Percentiles rank a stretch among this genome's conserved stretches.
These are phyloP conservation scores for Starmerella scarabaei DNA, from an alignment of 805 yeast genomes.

Conservation along the genomic window DNA sequence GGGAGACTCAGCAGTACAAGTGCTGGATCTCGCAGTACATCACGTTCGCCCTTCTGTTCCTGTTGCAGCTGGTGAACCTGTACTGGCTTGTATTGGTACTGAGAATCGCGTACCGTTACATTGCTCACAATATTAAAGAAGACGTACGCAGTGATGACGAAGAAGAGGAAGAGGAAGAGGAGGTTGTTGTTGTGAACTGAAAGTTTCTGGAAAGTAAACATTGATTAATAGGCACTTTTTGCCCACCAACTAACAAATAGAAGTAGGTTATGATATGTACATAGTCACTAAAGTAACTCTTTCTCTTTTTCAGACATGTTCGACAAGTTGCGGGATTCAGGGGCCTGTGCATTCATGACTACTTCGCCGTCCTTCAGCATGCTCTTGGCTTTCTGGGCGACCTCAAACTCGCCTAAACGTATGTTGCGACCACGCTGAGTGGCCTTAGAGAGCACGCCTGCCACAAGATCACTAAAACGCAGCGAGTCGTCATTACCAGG, in stretches of 20 bases:
- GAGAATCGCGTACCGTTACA: conserved; percentile 58
- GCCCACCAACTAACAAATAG: not conserved
- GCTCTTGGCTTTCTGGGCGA: conserved; percentile 25
- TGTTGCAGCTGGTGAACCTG: conserved; percentile 70
- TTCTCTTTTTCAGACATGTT: conserved; percentile 4
- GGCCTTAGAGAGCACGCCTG: conserved; percentile 74
- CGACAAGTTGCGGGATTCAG: too few relatives aligned
- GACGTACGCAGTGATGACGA: conserved; percentile 77
- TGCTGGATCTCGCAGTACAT: conserved; percentile 92
- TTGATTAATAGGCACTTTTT: not conserved
- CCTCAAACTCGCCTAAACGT: conserved; percentile 34
- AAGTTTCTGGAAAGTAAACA: not conserved
- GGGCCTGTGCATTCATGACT: not conserved
- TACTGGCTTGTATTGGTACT: conserved; percentile 80
- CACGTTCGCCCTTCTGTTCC: conserved; percentile 62
- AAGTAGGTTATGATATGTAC: too few relatives aligned
- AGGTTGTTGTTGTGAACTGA: not conserved
- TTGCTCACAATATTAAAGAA: conserved; percentile 41
- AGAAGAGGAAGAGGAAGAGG: conserved; percentile 34
- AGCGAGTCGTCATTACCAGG: conserved; percentile 92
- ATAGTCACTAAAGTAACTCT: not conserved
- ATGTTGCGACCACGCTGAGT: conserved; percentile 63
- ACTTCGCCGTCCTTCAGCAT: conserved; percentile 17
- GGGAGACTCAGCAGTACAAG: conserved; percentile 86
- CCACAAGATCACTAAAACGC: conserved; percentile 64